Evolutionary conservation across 345 rosid species (phyloP).

Genomic region (Syzygium grande): DNA sequence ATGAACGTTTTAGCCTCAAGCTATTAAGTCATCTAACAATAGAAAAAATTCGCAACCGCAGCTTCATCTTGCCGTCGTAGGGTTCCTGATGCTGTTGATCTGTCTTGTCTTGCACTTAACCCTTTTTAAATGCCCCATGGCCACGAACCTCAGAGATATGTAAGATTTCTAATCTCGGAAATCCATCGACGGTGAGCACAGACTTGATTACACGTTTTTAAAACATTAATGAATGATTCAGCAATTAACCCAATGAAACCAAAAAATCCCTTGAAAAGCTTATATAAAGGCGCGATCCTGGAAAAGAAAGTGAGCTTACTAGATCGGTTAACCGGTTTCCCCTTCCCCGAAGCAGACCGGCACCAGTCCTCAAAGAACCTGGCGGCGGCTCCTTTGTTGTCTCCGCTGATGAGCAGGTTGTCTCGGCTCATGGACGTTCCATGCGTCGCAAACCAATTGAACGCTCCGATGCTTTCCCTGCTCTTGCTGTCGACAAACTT

Average conservation of each 20-base stretch:
- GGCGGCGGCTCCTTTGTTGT: constrained; percentile 63
- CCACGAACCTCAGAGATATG: no score
- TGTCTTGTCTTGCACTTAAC: no score
- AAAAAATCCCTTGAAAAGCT: not conserved
- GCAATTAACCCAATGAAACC: not conserved
- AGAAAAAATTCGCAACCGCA: no score
- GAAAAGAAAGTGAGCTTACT: not conserved
- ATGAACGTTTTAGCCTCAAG: no score
- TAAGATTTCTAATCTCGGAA: not conserved
- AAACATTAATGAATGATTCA: not conserved
- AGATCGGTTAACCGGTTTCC: not conserved
- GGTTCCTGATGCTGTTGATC: no score
- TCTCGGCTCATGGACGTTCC: constrained; percentile 58
- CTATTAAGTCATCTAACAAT: no score
- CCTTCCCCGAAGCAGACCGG: not conserved
- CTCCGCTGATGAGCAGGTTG: constrained; percentile 50
- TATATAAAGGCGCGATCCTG: not conserved
- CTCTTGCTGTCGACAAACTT: constrained; percentile 24
- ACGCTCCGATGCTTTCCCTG: constrained; percentile 31
- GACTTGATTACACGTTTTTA: not conserved
- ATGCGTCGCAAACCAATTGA: constrained; percentile 55
- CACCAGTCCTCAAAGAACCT: constrained; percentile 56
- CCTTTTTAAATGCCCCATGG: no score
- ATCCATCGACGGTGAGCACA: not conserved
- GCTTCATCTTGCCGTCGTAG: no score